These are phyloP conservation scores for Gentiana straminea DNA, from an alignment of 257 asterid species.

Conservation along the genomic window DNA sequence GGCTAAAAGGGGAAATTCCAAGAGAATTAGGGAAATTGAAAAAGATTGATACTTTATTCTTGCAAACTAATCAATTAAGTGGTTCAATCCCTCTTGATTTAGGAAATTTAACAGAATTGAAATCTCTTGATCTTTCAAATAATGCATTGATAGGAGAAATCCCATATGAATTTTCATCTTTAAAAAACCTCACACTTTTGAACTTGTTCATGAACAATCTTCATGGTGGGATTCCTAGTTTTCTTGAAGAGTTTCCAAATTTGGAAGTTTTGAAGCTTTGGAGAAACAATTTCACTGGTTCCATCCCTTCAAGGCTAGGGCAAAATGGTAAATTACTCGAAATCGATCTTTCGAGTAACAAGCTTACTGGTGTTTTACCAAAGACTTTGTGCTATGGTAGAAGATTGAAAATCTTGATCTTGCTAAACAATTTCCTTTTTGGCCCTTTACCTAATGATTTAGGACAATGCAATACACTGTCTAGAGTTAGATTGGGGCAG, in stretches of 20 bases:
- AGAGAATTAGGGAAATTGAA: conserved; percentile 21
- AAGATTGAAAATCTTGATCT: conserved; percentile 25
- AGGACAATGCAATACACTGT: conserved; percentile 20
- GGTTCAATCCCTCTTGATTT: conserved; percentile 28
- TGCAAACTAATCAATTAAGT: conserved; percentile 29
- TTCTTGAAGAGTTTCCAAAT: conserved; percentile 24
- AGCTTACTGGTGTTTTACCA: conserved; percentile 32
- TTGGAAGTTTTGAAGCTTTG: conserved; percentile 29
- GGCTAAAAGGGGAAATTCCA: conserved; percentile 25
- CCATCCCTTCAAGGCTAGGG: conserved; percentile 27
- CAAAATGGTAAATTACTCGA: conserved; percentile 21
- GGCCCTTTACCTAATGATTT: conserved; percentile 37
- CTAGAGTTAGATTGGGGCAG: conserved; percentile 33
- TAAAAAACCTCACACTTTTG: conserved; percentile 18
- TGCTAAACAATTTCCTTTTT: conserved; percentile 31
- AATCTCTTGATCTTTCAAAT: conserved; percentile 28
- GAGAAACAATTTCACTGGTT: conserved; percentile 35
- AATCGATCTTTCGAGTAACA: conserved; percentile 31
- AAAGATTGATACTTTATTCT: conserved; percentile 24
- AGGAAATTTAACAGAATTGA: conserved; percentile 22
- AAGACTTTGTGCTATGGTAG: conserved; percentile 22
- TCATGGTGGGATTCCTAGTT: conserved; percentile 28
- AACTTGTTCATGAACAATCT: conserved; percentile 32
- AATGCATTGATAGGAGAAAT: conserved; percentile 31
- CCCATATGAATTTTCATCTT: conserved; percentile 24